Percentiles rank a stretch among this genome's conserved stretches.
Evolutionary conservation across 306 rosid species (phyloP).

Genomic region (Vigna radiata): DNA sequence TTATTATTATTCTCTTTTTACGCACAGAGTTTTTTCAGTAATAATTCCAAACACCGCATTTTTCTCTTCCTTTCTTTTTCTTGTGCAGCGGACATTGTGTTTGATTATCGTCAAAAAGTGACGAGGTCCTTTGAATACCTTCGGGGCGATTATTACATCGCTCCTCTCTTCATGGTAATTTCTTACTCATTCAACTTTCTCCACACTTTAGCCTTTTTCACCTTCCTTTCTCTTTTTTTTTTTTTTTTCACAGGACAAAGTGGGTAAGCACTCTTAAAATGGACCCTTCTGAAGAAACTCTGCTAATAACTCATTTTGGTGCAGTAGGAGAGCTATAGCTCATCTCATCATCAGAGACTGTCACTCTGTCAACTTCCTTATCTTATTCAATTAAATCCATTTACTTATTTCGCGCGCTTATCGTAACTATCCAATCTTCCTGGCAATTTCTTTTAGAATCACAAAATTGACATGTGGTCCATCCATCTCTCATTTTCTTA

Average conservation of each 20-base stretch:
- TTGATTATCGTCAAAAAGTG: slow-evolving; percentile 93
- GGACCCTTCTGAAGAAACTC: slow-evolving; percentile 41
- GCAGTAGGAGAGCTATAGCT: slow-evolving; percentile 45
- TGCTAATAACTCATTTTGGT: slow-evolving; percentile 53
- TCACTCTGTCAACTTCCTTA: slow-evolving; percentile 11
- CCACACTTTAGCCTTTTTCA: not conserved
- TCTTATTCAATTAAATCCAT: not conserved
- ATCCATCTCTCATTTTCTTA: slow-evolving; percentile 18
- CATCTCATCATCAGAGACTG: not conserved
- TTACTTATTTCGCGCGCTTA: not conserved
- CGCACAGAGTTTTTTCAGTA: not conserved
- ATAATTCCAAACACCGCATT: too few relatives aligned
- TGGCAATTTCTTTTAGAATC: not conserved
- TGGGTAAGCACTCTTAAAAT: slow-evolving; percentile 78
- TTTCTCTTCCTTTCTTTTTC: not conserved
- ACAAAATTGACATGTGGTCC: not conserved
- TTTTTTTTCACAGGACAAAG: slow-evolving; percentile 86
- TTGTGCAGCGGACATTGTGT: slow-evolving; percentile 82
- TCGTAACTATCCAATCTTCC: not conserved
- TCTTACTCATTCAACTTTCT: not conserved
- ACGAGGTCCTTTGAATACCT: slow-evolving; percentile 84
- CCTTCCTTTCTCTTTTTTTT: slow-evolving; percentile 42
- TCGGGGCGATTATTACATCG: slow-evolving; percentile 92
- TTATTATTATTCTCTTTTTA: not conserved
- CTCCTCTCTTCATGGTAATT: slow-evolving; percentile 90